These are phyloP conservation scores for Gypsophila paniculata DNA, from an alignment of 179 eudicot species.

Conservation along the genomic window DNA sequence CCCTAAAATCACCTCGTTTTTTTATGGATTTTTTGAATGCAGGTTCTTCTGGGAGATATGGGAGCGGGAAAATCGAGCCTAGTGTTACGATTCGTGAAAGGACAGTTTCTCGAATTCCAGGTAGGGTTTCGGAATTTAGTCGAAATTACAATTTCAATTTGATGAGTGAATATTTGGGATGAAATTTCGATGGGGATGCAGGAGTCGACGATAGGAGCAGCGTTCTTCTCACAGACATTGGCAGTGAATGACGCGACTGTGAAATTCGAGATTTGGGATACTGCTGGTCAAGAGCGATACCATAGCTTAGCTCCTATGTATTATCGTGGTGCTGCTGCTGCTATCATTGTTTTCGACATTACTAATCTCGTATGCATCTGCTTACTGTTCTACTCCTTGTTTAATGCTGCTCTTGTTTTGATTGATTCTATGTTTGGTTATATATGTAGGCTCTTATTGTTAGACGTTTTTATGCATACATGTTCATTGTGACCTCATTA, in stretches of 20 bases:
- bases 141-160: neutral
- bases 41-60: conserved; percentile 94
- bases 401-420: neutral
- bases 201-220: conserved; percentile 99
- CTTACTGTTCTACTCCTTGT: neutral
- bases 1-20: no score
- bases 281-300: conserved; percentile 97
- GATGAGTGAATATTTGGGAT: neutral
- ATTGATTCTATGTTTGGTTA: neutral
- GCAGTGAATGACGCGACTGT: conserved; percentile 84
- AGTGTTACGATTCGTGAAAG: conserved; percentile 86
- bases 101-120: conserved; percentile 91
- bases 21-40: neutral
- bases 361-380: conserved; percentile 46
- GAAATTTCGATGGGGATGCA: conserved; percentile 21
- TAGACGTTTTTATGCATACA: no score
- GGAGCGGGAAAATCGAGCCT: conserved; percentile 95
- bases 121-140: conserved; percentile 25
- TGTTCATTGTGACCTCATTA: no score
- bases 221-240: conserved; percentile 90
- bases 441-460: no score
- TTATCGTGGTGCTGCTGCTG: conserved; percentile 95
- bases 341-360: conserved; percentile 86
- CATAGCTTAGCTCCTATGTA: conserved; percentile 99
- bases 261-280: conserved; percentile 98